A percentile compares a stretch with the other conserved stretches of the same genome.
These are phyloP conservation scores for Phytopythium mirpurense DNA, from an alignment of 352 stramenopile genomes.

Conservation along the genomic window DNA sequence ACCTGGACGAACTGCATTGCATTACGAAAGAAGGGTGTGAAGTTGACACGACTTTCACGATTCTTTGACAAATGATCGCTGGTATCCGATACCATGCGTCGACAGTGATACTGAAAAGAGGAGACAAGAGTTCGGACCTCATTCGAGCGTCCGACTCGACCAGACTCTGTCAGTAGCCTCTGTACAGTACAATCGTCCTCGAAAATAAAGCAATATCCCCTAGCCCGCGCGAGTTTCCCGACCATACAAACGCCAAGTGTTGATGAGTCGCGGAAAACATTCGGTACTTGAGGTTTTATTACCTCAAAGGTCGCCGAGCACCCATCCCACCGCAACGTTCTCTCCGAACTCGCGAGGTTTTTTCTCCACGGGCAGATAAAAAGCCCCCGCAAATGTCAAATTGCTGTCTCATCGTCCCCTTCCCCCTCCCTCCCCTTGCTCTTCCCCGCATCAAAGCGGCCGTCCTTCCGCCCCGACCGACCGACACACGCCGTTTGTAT, in stretches of 20 bases:
- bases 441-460: slow-evolving; percentile 1
- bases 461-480: not conserved
- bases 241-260: not conserved
- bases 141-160: not conserved
- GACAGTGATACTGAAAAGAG: no score
- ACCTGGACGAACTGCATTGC: no score
- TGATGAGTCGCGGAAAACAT: no score
- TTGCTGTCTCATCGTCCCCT: not conserved
- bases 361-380: no score
- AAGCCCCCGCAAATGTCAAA: not conserved
- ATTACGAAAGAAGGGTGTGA: no score
- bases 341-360: not conserved
- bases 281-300: not conserved
- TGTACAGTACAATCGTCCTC: not conserved
- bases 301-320: no score
- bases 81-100: no score
- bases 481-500: slow-evolving; percentile 8
- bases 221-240: not conserved
- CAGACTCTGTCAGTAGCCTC: not conserved
- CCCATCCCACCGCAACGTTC: not conserved
- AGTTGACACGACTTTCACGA: no score
- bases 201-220: not conserved
- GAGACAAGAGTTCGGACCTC: not conserved
- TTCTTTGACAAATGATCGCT: slow-evolving; percentile 1
- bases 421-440: not conserved